Percentiles rank a stretch among this genome's conserved stretches.
Conservation (phyloP, 176 grass and related monocot genomes). For the Chloris gayana region DNA sequence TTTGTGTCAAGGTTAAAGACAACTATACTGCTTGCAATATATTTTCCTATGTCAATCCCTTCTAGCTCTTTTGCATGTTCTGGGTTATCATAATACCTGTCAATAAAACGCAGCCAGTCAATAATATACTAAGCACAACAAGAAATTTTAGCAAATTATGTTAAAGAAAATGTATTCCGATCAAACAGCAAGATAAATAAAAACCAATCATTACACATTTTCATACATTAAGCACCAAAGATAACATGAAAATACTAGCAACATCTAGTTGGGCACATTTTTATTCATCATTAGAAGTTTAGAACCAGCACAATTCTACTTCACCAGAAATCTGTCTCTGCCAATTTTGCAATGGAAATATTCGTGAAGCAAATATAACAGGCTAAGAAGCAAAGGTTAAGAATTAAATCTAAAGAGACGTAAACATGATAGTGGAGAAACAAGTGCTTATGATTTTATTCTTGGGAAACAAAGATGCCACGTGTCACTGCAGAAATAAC, state of each 20-base stretch:
- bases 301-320: constrained; percentile 10
- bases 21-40: constrained; percentile 86
- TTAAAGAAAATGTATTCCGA: constrained; percentile 18
- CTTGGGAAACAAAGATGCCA: constrained; percentile 14
- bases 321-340: not conserved
- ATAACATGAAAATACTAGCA: constrained; percentile 18
- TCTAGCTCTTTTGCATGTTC: constrained; percentile 71
- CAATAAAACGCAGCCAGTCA: constrained; percentile 38
- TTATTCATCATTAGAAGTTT: not conserved
- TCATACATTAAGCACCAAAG: not conserved
- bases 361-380: constrained; percentile 8
- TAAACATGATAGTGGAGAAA: constrained; percentile 11
- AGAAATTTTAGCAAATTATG: constrained; percentile 28
- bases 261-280: constrained; percentile 16
- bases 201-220: constrained; percentile 18
- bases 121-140: constrained; percentile 20
- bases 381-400: constrained; percentile 14
- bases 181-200: constrained; percentile 36
- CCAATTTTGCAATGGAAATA: not conserved
- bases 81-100: constrained; percentile 82
- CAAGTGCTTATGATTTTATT: constrained; percentile 23
- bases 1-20: constrained; percentile 96
- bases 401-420: constrained; percentile 24
- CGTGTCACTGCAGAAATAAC: constrained; percentile 15
- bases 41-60: constrained; percentile 80